phyloP scores from a whole-genome alignment of 2,329 filamentous ascomycete genomes.

The Penicillium sp. region DNA sequence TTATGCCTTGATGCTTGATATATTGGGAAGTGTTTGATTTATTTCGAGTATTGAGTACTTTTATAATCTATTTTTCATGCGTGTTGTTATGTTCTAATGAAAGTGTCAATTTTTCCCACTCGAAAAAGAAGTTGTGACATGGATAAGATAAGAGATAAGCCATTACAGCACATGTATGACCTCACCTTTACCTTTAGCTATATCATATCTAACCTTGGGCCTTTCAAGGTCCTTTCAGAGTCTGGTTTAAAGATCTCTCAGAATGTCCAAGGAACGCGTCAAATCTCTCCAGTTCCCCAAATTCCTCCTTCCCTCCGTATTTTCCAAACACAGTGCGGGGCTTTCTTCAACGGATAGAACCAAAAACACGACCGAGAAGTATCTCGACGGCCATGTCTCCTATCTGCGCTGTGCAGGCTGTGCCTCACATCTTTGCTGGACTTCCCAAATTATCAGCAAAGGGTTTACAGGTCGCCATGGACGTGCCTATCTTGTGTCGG shows the following conservation, averaged over 20 bases:
- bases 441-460: conserved; percentile 61
- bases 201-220: neutral
- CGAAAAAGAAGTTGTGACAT: neutral
- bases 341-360: conserved; percentile 4
- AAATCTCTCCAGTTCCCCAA: conserved; percentile 47
- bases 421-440: conserved; percentile 57
- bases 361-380: conserved; percentile 26
- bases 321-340: conserved; percentile 32
- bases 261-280: conserved; percentile 18
- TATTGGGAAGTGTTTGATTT: no score
- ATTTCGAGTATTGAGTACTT: neutral
- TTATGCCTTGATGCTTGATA: neutral
- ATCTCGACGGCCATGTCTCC: conserved; percentile 50
- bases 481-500: conserved; percentile 61
- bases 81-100: neutral
- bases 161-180: neutral
- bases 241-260: no score
- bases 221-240: neutral
- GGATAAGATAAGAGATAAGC: conserved; percentile 4
- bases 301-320: conserved; percentile 51
- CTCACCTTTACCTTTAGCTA: neutral
- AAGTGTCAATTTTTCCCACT: neutral
- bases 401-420: conserved; percentile 60
- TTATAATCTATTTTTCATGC: neutral
- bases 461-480: conserved; percentile 65